Conservation (phyloP, 345 rosid genomes). For the Eucalyptus caleyi region DNA sequence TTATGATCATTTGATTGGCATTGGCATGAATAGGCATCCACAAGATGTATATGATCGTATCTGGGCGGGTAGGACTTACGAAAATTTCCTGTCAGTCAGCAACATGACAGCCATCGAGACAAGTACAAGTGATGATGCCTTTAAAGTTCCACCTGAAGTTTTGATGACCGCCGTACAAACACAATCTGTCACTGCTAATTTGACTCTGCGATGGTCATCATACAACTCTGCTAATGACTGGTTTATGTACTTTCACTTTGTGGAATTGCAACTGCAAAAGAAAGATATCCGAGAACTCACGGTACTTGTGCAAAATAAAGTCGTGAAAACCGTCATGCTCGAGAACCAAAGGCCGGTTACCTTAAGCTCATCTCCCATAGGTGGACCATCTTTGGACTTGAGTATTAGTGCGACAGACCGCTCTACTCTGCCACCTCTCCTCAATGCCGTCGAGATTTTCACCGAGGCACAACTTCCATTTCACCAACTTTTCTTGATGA, state of each 20-base stretch:
- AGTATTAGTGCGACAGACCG: not conserved
- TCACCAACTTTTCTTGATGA: not conserved
- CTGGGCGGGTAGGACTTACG: rapidly evolving
- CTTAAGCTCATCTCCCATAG: rapidly evolving
- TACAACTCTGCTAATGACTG: rapidly evolving
- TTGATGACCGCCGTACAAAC: no score
- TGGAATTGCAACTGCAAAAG: no score
- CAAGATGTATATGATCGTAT: not conserved
- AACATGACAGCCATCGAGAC: no score
- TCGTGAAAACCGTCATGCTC: not conserved
- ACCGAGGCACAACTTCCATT: not conserved
- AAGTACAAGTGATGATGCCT: no score
- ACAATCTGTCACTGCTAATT: rapidly evolving
- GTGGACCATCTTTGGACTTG: not conserved
- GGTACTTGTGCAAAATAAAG: rapidly evolving
- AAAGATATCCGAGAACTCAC: not conserved
- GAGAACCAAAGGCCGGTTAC: not conserved
- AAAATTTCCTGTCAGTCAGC: rapidly evolving
- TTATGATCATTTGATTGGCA: not conserved
- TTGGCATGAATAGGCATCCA: not conserved
- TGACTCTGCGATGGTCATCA: rapidly evolving
- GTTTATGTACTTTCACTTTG: rapidly evolving
- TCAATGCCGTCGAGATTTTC: slow-evolving; percentile 29
- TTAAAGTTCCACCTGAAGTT: no score
- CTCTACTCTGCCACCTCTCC: slow-evolving; percentile 14